Percentiles rank a stretch among this genome's conserved stretches.
Evolutionary conservation across 768 basidiomycete species (phyloP).

Genomic region (Lyophyllum decastes): DNA sequence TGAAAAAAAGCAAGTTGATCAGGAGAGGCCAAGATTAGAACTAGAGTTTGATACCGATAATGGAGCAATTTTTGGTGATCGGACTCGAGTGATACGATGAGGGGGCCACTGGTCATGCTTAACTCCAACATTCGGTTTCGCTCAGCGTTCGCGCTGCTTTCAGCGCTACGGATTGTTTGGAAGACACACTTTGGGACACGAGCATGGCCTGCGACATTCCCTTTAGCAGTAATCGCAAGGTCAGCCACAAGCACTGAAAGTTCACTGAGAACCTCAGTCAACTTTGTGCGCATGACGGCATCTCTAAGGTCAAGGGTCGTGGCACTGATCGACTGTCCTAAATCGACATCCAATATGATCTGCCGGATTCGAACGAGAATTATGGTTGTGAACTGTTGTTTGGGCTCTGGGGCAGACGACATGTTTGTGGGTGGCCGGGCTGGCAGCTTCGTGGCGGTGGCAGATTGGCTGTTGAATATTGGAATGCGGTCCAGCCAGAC

Average conservation of each 20-base stretch:
- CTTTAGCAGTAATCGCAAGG: slow-evolving; percentile 66
- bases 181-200: slow-evolving; percentile 73
- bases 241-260: slow-evolving; percentile 37
- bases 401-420: slow-evolving; percentile 18
- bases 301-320: slow-evolving; percentile 66
- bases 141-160: slow-evolving; percentile 32
- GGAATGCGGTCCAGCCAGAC: slow-evolving; percentile 92
- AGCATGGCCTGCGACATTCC: slow-evolving; percentile 71
- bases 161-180: slow-evolving; percentile 64
- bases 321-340: slow-evolving; percentile 83
- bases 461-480: slow-evolving; percentile 52
- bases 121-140: slow-evolving; percentile 67
- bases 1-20: slow-evolving; percentile 25
- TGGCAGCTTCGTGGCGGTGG: slow-evolving; percentile 24
- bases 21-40: background rate
- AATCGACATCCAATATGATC: slow-evolving; percentile 75
- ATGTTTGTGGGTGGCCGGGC: slow-evolving; percentile 18
- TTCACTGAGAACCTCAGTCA: slow-evolving; percentile 63
- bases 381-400: slow-evolving; percentile 56
- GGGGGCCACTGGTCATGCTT: slow-evolving; percentile 69
- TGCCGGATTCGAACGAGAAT: slow-evolving; percentile 72
- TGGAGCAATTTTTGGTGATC: slow-evolving; percentile 75
- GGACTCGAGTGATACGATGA: slow-evolving; percentile 69
- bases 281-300: slow-evolving; percentile 62
- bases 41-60: slow-evolving; percentile 58